These are phyloP conservation scores for Tephrocybe rancida DNA, from an alignment of 768 basidiomycete species.

Conservation along the genomic window DNA sequence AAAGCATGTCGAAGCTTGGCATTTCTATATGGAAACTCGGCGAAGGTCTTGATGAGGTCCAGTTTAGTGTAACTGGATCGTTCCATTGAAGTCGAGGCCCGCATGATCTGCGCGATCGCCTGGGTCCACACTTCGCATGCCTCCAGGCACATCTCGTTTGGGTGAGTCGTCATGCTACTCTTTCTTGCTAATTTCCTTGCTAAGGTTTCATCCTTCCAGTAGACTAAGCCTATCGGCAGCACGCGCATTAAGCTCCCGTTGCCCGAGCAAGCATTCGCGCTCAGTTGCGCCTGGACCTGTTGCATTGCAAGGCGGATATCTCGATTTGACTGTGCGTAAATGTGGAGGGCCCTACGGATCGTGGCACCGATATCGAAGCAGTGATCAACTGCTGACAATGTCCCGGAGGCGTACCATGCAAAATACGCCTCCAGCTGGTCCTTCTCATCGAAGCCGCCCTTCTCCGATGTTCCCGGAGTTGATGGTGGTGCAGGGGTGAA, in stretches of 20 bases:
- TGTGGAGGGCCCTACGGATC: slow-evolving; percentile 30
- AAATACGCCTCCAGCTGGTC: slow-evolving; percentile 19
- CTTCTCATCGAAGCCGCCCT: slow-evolving; percentile 20
- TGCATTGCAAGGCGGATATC: slow-evolving; percentile 25
- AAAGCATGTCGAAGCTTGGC: slow-evolving; percentile 32
- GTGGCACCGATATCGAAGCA: slow-evolving; percentile 40
- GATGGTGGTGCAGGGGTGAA: slow-evolving; percentile 16
- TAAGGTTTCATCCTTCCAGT: slow-evolving; percentile 36
- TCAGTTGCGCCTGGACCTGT: slow-evolving; percentile 30
- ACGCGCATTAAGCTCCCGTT: slow-evolving; percentile 52
- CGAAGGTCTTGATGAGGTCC: slow-evolving; percentile 38
- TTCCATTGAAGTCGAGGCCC: slow-evolving; percentile 20
- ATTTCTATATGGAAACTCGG: slow-evolving; percentile 37
- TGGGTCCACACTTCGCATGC: slow-evolving; percentile 44
- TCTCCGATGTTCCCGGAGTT: not conserved
- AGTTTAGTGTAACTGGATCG: slow-evolving; percentile 35
- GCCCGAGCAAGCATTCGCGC: slow-evolving; percentile 28
- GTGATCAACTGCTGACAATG: slow-evolving; percentile 18
- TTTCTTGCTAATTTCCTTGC: slow-evolving; percentile 35
- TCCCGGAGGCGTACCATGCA: slow-evolving; percentile 14
- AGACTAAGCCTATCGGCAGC: slow-evolving; percentile 43
- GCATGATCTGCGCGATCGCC: slow-evolving; percentile 35
- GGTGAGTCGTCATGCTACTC: slow-evolving; percentile 46
- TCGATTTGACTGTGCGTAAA: slow-evolving; percentile 23
- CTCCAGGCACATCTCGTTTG: slow-evolving; percentile 40